A percentile compares a stretch with the other conserved stretches of the same genome.
Evolutionary conservation across 768 basidiomycete species (phyloP).

Genomic region (Lanmaoa pseudosensibilis): DNA sequence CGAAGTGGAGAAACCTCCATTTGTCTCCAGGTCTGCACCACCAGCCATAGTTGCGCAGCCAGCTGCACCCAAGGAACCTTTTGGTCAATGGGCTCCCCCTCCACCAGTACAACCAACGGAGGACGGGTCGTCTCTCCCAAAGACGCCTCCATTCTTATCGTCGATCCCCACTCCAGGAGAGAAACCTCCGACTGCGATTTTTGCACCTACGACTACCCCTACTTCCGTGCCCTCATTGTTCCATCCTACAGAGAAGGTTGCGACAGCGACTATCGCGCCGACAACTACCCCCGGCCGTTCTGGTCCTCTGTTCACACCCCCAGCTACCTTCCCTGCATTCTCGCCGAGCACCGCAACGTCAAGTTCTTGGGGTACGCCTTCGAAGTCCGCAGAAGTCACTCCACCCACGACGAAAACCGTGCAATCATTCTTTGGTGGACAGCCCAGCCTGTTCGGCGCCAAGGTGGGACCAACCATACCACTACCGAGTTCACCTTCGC

Average conservation of each 20-base stretch:
- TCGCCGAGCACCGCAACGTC: constrained; percentile 4
- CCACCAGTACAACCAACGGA: constrained; percentile 16
- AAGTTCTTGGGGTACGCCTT: constrained; percentile 3
- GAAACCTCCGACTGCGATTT: constrained; percentile 10
- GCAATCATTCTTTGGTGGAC: constrained; percentile 13
- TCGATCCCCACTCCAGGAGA: constrained; percentile 24
- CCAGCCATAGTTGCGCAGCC: constrained; percentile 31
- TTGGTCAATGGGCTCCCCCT: constrained; percentile 34
- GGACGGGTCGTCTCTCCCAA: constrained; percentile 37
- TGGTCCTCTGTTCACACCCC: constrained; percentile 8
- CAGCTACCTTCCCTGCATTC: constrained; percentile 13
- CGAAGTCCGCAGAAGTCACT: constrained; percentile 3
- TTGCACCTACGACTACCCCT: constrained; percentile 7
- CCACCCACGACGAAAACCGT: background rate
- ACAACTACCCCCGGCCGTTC: constrained; percentile 1
- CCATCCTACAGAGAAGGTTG: background rate
- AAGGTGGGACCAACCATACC: background rate
- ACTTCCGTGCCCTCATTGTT: background rate
- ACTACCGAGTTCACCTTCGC: constrained; percentile 1
- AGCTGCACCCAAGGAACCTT: constrained; percentile 41
- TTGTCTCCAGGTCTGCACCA: constrained; percentile 21
- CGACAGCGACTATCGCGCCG: constrained; percentile 3
- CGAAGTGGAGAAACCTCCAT: constrained; percentile 18
- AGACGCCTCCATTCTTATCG: constrained; percentile 50
- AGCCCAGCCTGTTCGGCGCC: constrained; percentile 10